A percentile compares a stretch with the other conserved stretches of the same genome.
phyloP scores from a whole-genome alignment of 495 filamentous ascomycete species.

The Talaromyces nanjingensis region DNA sequence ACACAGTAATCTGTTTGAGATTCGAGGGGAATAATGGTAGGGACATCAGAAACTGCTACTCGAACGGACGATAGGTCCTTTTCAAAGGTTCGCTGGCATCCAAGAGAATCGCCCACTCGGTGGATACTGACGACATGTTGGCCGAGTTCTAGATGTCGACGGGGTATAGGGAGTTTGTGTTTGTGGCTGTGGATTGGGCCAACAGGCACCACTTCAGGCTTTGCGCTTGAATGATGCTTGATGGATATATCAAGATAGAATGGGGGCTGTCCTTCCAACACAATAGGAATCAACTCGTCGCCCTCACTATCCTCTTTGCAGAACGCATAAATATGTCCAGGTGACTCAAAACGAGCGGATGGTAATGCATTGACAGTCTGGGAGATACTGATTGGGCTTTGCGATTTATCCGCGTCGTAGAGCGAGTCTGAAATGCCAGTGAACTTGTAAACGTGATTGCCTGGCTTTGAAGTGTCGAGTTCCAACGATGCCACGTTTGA shows the following conservation, averaged over 20 bases:
- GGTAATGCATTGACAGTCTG: constrained; percentile 81
- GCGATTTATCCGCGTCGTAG: constrained; percentile 67
- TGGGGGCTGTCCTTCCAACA: constrained; percentile 72
- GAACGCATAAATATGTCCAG: constrained; percentile 91
- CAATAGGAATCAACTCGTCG: constrained; percentile 81
- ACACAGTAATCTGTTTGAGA: constrained; percentile 88
- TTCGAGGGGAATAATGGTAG: constrained; percentile 81
- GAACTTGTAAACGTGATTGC: constrained; percentile 80
- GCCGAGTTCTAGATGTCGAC: constrained; percentile 71
- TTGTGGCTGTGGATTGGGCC: constrained; percentile 64
- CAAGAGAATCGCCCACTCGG: constrained; percentile 76
- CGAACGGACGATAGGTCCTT: constrained; percentile 65
- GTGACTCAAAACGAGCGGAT: constrained; percentile 69
- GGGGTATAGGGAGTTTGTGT: constrained; percentile 77
- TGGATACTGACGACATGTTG: constrained; percentile 80
- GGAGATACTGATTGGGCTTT: constrained; percentile 56
- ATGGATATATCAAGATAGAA: constrained; percentile 87
- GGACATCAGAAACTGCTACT: constrained; percentile 84
- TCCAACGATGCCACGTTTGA: constrained; percentile 64
- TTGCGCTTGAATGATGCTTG: constrained; percentile 75
- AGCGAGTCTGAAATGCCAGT: constrained; percentile 69
- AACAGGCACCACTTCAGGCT: constrained; percentile 72
- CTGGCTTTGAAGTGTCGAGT: constrained; percentile 77
- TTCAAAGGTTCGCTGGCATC: constrained; percentile 69
- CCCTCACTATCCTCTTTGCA: constrained; percentile 76